phyloP scores from a whole-genome alignment of 139 green algal genomes.

The Eudorina sp. region DNA sequence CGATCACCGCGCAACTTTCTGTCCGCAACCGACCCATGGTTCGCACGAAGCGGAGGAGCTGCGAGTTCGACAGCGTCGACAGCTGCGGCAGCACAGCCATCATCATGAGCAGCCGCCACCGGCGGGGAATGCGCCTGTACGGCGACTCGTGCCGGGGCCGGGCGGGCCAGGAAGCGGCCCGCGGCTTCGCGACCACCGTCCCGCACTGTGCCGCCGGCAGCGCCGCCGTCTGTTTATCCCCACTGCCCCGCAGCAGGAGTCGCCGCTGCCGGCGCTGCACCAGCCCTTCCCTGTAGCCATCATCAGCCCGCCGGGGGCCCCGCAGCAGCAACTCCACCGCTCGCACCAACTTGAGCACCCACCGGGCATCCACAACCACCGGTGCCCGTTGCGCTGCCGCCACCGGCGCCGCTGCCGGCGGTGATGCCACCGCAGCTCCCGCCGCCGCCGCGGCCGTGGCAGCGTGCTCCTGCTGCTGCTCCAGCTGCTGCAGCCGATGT shows the following conservation, averaged over 20 bases:
- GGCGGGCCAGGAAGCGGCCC: too few relatives aligned
- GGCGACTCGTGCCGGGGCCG: neutral
- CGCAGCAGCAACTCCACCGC: conserved; percentile 11
- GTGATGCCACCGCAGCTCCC: neutral
- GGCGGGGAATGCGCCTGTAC: neutral
- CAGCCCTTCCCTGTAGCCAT: neutral
- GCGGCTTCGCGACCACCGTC: too few relatives aligned
- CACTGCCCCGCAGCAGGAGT: neutral
- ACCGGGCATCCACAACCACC: neutral
- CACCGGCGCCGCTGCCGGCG: neutral
- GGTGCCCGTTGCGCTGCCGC: too few relatives aligned
- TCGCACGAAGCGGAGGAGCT: conserved; percentile 19
- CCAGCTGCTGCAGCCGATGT: neutral
- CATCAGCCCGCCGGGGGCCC: neutral
- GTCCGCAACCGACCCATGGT: neutral
- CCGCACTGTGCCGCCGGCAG: neutral
- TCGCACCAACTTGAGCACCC: conserved; percentile 18
- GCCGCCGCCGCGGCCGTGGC: neutral
- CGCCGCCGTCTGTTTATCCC: neutral
- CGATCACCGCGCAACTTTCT: too few relatives aligned
- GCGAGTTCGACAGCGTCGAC: neutral
- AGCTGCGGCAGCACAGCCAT: conserved; percentile 29
- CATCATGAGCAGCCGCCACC: conserved; percentile 25
- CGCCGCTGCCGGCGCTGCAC: neutral
- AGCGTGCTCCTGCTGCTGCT: neutral